Evolutionary conservation across 2,329 filamentous ascomycete genomes (phyloP).

Genomic region (Ascosphaera aggregata): DNA sequence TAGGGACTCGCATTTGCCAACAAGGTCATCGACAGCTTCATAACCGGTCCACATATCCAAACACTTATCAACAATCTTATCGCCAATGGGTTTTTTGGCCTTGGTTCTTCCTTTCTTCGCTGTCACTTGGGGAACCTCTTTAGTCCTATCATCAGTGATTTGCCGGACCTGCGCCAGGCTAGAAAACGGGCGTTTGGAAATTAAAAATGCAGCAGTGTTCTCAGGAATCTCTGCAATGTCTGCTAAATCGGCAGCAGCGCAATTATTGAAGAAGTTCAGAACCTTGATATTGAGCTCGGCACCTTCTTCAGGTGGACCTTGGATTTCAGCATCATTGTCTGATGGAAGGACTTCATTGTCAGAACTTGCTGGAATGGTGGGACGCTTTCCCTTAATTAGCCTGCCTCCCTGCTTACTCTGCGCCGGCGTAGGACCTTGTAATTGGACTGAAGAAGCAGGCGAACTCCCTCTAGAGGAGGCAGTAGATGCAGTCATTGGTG

Average conservation of each 20-base stretch:
- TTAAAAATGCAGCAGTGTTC: conserved; percentile 42
- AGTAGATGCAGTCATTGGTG: too few relatives aligned
- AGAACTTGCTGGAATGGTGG: conserved; percentile 13
- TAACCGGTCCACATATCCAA: conserved; percentile 57
- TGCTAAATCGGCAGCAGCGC: conserved; percentile 48
- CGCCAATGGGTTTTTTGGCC: conserved; percentile 33
- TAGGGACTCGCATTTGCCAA: conserved; percentile 49
- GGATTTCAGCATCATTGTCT: conserved; percentile 16
- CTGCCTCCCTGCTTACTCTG: conserved; percentile 14
- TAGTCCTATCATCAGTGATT: conserved; percentile 28
- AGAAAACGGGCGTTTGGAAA: conserved; percentile 52
- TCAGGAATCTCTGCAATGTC: conserved; percentile 59
- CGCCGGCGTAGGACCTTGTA: conserved; percentile 7
- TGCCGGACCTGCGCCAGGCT: conserved; percentile 40
- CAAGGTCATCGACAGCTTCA: conserved; percentile 60
- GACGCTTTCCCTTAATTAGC: conserved; percentile 26
- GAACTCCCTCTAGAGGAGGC: conserved; percentile 16
- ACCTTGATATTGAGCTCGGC: conserved; percentile 31
- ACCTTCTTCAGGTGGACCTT: conserved; percentile 20
- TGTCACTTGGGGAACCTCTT: conserved; percentile 7
- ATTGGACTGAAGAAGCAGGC: conserved; percentile 9
- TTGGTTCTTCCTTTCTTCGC: conserved; percentile 23
- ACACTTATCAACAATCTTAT: conserved; percentile 42
- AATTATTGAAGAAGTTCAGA: conserved; percentile 63
- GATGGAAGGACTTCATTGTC: conserved; percentile 22